Percentiles rank a stretch among this genome's conserved stretches.
Evolutionary conservation across 2,329 filamentous ascomycete species (phyloP).

Genomic region (Monilinia fructicola): DNA sequence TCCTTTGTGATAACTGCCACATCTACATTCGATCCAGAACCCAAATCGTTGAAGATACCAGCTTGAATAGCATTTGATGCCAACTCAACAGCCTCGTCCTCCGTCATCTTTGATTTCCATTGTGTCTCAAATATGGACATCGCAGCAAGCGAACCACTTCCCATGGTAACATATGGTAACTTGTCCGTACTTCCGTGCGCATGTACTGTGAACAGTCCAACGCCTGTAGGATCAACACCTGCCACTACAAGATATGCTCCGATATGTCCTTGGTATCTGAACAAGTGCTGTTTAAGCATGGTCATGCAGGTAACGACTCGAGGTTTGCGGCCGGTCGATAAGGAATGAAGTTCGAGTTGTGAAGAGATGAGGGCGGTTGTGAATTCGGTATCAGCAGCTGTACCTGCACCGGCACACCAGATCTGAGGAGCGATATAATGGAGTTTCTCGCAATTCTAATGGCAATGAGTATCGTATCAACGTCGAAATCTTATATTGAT

Average conservation of each 20-base stretch:
- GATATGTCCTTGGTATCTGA: slow-evolving; percentile 96
- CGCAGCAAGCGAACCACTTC: slow-evolving; percentile 89
- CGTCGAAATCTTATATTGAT: not conserved
- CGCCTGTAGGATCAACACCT: slow-evolving; percentile 92
- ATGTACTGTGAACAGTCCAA: slow-evolving; percentile 96
- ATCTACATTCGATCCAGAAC: slow-evolving; percentile 95
- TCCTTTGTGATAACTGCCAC: slow-evolving; percentile 93
- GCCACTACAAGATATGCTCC: slow-evolving; percentile 97
- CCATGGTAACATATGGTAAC: slow-evolving; percentile 99
- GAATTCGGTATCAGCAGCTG: slow-evolving; percentile 97
- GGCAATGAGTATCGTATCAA: slow-evolving; percentile 15
- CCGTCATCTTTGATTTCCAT: slow-evolving; percentile 78
- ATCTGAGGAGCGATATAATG: slow-evolving; percentile 99
- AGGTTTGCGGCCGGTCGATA: slow-evolving; percentile 93
- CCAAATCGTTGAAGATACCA: slow-evolving; percentile 98
- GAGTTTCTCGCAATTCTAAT: slow-evolving; percentile 97
- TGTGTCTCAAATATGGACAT: slow-evolving; percentile 98
- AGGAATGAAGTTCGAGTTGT: slow-evolving; percentile 93
- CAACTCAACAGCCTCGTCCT: slow-evolving; percentile 79
- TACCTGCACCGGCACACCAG: slow-evolving; percentile 98
- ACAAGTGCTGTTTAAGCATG: slow-evolving; percentile 98
- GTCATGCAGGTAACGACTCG: slow-evolving; percentile 99
- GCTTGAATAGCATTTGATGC: slow-evolving; percentile 86
- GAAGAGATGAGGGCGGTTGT: slow-evolving; percentile 98
- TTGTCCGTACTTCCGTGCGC: slow-evolving; percentile 98